Evolutionary conservation across 2,329 filamentous ascomycete species (phyloP).

Genomic region (Nannizziopsis arthrosporioides): DNA sequence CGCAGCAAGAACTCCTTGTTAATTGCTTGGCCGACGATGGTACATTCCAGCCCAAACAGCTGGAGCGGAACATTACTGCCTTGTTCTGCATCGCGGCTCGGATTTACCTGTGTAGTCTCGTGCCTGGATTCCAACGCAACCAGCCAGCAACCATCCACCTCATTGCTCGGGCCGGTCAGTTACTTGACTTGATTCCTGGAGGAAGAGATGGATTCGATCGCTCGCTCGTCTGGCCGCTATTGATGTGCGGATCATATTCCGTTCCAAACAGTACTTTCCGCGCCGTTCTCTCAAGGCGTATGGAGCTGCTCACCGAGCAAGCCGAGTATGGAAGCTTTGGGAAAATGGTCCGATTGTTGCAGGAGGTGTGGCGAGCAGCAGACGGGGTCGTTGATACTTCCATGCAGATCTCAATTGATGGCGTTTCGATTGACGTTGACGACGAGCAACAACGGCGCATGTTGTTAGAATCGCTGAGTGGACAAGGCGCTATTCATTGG

Average conservation of each 20-base stretch:
- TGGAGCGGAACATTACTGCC: slow-evolving; percentile 77
- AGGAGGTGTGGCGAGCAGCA: slow-evolving; percentile 68
- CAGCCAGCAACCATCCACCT: slow-evolving; percentile 64
- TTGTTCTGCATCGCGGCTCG: slow-evolving; percentile 86
- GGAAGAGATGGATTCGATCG: slow-evolving; percentile 77
- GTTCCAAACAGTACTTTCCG: slow-evolving; percentile 64
- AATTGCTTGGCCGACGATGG: slow-evolving; percentile 46
- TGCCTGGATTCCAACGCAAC: slow-evolving; percentile 71
- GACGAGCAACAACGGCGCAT: neutral
- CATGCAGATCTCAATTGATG: slow-evolving; percentile 16
- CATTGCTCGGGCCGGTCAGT: slow-evolving; percentile 62
- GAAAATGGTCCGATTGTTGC: slow-evolving; percentile 63
- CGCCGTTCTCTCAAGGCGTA: slow-evolving; percentile 62
- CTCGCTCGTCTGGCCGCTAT: slow-evolving; percentile 83
- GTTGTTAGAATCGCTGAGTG: neutral
- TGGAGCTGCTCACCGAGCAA: slow-evolving; percentile 62
- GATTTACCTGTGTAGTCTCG: slow-evolving; percentile 92
- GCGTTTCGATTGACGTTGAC: slow-evolving; percentile 1
- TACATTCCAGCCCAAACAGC: slow-evolving; percentile 66
- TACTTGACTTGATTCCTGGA: slow-evolving; percentile 69
- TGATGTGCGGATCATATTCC: slow-evolving; percentile 73
- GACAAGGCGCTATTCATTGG: slow-evolving; percentile 55
- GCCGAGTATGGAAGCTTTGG: slow-evolving; percentile 75
- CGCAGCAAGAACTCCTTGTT: slow-evolving; percentile 50
- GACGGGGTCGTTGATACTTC: slow-evolving; percentile 40